Percentiles rank a stretch among this genome's conserved stretches.
phyloP scores from a whole-genome alignment of 2,329 filamentous ascomycete genomes.

The Rhynchosporium secalis region DNA sequence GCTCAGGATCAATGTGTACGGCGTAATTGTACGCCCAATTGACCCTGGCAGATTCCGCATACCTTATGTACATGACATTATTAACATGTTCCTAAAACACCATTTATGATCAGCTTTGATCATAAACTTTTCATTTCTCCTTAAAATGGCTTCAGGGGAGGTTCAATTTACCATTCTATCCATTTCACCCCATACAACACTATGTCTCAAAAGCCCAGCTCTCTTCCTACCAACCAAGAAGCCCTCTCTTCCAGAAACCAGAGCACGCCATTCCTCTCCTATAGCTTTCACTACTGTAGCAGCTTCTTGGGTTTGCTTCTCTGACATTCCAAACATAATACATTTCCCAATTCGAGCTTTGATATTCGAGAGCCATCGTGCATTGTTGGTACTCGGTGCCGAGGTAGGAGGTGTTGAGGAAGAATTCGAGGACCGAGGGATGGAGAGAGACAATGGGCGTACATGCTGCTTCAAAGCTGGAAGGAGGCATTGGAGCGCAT shows the following conservation, averaged over 20 bases:
- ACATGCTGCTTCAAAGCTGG: not conserved
- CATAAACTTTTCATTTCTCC: not conserved
- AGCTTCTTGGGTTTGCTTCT: constrained; percentile 57
- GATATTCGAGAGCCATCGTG: constrained; percentile 67
- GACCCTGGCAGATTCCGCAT: constrained; percentile 77
- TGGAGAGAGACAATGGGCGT: constrained; percentile 1
- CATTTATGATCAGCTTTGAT: not conserved
- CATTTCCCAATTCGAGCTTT: constrained; percentile 71
- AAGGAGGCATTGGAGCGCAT: not conserved
- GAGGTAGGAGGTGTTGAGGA: constrained; percentile 20
- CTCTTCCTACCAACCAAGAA: constrained; percentile 65
- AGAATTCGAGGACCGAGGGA: constrained; percentile 2
- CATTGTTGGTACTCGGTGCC: constrained; percentile 22
- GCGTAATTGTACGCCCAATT: constrained; percentile 77
- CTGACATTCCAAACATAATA: constrained; percentile 69
- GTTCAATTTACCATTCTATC: constrained; percentile 56
- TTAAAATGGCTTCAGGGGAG: not conserved
- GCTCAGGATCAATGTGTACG: constrained; percentile 57
- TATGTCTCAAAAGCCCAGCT: constrained; percentile 63
- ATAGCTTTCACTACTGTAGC: constrained; percentile 60
- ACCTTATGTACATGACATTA: constrained; percentile 80
- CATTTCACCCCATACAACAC: constrained; percentile 85
- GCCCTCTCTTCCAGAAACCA: constrained; percentile 73
- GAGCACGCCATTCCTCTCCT: constrained; percentile 66
- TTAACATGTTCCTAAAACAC: constrained; percentile 71